Conservation (phyloP, 768 basidiomycete genomes). For the Trametes coccinea region DNA sequence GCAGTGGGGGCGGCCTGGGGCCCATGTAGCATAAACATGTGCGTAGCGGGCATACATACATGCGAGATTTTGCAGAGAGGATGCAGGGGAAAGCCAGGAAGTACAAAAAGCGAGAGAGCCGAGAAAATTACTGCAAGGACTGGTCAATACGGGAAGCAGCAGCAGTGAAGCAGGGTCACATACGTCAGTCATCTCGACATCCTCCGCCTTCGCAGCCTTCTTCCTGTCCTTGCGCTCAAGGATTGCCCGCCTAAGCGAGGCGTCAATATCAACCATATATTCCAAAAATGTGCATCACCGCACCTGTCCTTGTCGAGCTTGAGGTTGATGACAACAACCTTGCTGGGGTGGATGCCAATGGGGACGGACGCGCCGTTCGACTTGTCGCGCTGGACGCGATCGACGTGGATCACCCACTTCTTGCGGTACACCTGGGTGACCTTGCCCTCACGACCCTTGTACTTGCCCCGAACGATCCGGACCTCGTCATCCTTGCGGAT, state of each 20-base stretch:
- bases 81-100: constrained; percentile 31
- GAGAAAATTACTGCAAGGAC: constrained; percentile 39
- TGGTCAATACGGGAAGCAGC: constrained; percentile 11
- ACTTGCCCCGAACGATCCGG: constrained; percentile 92
- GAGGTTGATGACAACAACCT: constrained; percentile 90
- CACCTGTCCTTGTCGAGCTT: constrained; percentile 92
- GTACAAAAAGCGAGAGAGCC: constrained; percentile 28
- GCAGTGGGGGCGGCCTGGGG: constrained; percentile 20
- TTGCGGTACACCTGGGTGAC: constrained; percentile 97
- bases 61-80: constrained; percentile 52
- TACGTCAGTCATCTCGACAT: constrained; percentile 83
- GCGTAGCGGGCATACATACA: constrained; percentile 62
- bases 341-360: constrained; percentile 96
- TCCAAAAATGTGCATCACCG: neutral
- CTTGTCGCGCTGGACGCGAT: constrained; percentile 97
- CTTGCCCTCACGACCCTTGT: constrained; percentile 99
- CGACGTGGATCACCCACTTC: constrained; percentile 99
- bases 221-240: constrained; percentile 84
- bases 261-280: neutral
- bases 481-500: constrained; percentile 99
- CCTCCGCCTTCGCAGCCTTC: constrained; percentile 55
- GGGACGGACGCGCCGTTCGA: constrained; percentile 92
- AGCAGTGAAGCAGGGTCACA: constrained; percentile 35
- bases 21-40: constrained; percentile 59
- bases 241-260: constrained; percentile 65